These are phyloP conservation scores for Penicillium steckii DNA, from an alignment of 495 filamentous ascomycete species.

Conservation along the genomic window DNA sequence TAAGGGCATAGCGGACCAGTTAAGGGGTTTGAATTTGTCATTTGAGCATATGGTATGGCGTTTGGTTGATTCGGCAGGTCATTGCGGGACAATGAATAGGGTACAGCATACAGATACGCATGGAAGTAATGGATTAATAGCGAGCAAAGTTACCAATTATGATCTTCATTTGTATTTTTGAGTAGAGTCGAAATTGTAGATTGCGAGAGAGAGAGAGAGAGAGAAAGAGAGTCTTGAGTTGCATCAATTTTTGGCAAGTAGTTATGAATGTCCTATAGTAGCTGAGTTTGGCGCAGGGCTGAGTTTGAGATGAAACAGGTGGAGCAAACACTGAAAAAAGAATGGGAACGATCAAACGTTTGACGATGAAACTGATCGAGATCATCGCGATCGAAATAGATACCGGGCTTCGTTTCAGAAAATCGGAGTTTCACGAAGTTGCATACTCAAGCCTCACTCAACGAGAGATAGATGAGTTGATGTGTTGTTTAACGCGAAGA, in stretches of 20 bases:
- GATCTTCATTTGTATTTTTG: too few relatives aligned
- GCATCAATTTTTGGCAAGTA: too few relatives aligned
- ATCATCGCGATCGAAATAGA: neutral
- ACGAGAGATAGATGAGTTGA: neutral
- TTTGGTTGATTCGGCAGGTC: neutral
- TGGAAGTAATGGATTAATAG: neutral
- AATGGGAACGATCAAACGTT: neutral
- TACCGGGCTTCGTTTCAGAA: neutral
- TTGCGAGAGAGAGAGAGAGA: too few relatives aligned
- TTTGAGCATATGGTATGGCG: neutral
- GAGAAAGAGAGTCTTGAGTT: too few relatives aligned
- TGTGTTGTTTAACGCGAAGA: neutral
- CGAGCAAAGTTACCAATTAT: too few relatives aligned
- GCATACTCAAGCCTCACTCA: neutral
- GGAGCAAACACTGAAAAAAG: too few relatives aligned
- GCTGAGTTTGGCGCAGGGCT: neutral
- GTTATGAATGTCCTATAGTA: neutral
- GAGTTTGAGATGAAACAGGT: neutral
- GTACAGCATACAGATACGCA: slow-evolving; percentile 1
- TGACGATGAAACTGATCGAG: neutral
- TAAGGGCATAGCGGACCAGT: slow-evolving; percentile 2
- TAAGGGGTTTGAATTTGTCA: neutral
- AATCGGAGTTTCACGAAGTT: neutral
- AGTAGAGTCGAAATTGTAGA: too few relatives aligned
- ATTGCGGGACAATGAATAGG: slow-evolving; percentile 21